phyloP scores from a whole-genome alignment of 352 stramenopile genomes.

The Plasmopara viticola region DNA sequence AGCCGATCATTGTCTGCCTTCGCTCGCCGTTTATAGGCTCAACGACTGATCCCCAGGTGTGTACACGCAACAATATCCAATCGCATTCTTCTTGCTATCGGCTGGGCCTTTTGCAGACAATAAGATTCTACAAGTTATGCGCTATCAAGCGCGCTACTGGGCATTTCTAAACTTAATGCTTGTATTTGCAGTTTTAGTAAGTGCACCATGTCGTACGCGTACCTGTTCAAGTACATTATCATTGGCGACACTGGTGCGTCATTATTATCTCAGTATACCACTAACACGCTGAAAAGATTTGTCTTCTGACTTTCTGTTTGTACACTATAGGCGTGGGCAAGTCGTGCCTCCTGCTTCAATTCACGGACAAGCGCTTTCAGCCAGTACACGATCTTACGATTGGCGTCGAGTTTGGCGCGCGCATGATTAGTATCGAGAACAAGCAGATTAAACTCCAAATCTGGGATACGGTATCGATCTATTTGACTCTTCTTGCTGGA shows the following conservation, averaged over 20 bases:
- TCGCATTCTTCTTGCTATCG: too few species aligned
- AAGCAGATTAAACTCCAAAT: constrained; percentile 98
- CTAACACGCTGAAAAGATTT: neutral
- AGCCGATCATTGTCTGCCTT: constrained; percentile 1
- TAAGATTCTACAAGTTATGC: neutral
- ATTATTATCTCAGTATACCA: neutral
- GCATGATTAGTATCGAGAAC: constrained; percentile 98
- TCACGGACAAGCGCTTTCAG: constrained; percentile 99
- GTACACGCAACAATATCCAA: constrained; percentile 1
- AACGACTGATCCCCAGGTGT: constrained; percentile 1
- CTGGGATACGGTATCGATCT: constrained; percentile 87
- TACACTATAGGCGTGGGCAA: constrained; percentile 94
- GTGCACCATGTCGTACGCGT: constrained; percentile 89
- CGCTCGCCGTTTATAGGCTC: too few species aligned
- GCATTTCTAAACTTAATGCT: neutral
- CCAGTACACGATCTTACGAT: constrained; percentile 99
- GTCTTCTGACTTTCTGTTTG: neutral
- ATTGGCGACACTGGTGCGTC: constrained; percentile 95
- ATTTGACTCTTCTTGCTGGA: neutral
- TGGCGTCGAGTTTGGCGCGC: constrained; percentile 98
- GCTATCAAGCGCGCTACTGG: neutral
- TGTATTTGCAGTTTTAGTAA: constrained; percentile 1
- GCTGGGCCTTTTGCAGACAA: too few species aligned
- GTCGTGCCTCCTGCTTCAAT: constrained; percentile 99
- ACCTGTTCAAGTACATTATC: constrained; percentile 99